Evolutionary conservation across 495 filamentous ascomycete genomes (phyloP).

Genomic region (Trichoderma reesei): DNA sequence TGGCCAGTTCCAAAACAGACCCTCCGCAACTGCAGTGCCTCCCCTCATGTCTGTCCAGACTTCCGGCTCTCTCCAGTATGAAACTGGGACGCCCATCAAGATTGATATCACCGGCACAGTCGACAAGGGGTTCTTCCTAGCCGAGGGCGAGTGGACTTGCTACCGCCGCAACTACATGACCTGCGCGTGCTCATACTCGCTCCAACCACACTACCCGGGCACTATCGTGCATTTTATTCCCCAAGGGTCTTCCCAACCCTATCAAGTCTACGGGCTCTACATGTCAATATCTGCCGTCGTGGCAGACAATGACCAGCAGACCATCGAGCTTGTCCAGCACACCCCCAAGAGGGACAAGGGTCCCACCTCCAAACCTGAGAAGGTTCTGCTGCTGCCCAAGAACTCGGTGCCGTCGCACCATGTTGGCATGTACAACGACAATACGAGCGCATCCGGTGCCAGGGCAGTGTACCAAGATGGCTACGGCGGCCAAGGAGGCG

Average conservation of each 20-base stretch:
- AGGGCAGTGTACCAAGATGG: conserved; percentile 13
- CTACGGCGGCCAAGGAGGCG: conserved; percentile 24
- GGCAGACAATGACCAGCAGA: conserved; percentile 64
- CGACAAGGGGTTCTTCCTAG: conserved; percentile 85
- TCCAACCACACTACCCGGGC: conserved; percentile 42
- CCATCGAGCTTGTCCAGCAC: conserved; percentile 83
- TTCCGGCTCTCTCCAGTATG: conserved; percentile 49
- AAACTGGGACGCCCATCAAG: conserved; percentile 50
- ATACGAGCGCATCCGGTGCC: conserved; percentile 19
- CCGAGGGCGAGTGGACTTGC: conserved; percentile 88
- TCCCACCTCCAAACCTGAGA: conserved; percentile 67
- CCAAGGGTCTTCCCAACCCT: conserved; percentile 26
- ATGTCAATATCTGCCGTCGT: conserved; percentile 86
- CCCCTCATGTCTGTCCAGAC: conserved; percentile 50
- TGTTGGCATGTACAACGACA: conserved; percentile 10
- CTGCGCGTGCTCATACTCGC: conserved; percentile 69
- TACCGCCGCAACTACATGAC: conserved; percentile 94
- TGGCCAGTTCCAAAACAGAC: conserved; percentile 27
- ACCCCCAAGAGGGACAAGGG: conserved; percentile 94
- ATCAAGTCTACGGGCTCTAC: conserved; percentile 56
- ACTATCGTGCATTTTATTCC: conserved; percentile 31
- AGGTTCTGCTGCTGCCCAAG: conserved; percentile 58
- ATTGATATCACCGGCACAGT: conserved; percentile 77
- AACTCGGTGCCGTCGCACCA: conserved; percentile 41
- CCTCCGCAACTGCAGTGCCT: conserved; percentile 35